Evolutionary conservation across 768 basidiomycete genomes (phyloP).

Genomic region (Macrocybe gigantea): DNA sequence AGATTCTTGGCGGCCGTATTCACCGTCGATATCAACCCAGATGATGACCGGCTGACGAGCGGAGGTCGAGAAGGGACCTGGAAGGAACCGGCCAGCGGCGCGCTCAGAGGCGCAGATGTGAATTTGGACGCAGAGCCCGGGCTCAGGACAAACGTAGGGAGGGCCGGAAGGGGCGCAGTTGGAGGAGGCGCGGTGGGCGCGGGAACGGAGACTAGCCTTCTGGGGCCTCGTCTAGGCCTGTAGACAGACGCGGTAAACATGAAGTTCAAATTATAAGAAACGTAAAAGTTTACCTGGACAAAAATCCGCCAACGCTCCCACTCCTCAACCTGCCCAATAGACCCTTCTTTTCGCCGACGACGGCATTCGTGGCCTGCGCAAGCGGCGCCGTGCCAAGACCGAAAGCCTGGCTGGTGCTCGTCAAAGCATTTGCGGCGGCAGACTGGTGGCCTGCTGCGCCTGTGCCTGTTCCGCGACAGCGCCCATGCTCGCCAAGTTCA

Average conservation of each 20-base stretch:
- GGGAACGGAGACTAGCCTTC: constrained; percentile 24
- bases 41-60: constrained; percentile 1
- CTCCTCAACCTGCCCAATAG: constrained; percentile 50
- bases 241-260: neutral
- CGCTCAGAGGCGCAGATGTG: constrained; percentile 4
- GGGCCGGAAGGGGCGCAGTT: constrained; percentile 32
- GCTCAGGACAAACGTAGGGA: constrained; percentile 17
- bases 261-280: constrained; percentile 6
- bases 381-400: too few species aligned
- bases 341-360: constrained; percentile 23
- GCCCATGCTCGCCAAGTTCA: constrained; percentile 2
- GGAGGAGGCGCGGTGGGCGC: constrained; percentile 34
- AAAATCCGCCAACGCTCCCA: constrained; percentile 39
- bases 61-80: constrained; percentile 1
- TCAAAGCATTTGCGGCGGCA: too few species aligned
- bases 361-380: constrained; percentile 5
- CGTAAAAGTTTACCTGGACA: constrained; percentile 21
- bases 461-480: constrained; percentile 18
- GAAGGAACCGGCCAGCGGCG: constrained; percentile 1
- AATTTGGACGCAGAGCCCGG: neutral
- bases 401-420: too few species aligned
- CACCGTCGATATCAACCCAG: neutral
- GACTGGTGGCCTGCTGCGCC: too few species aligned
- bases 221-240: constrained; percentile 36
- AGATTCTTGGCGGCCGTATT: constrained; percentile 15